These are phyloP conservation scores for Dillenia suffruticosa DNA, from an alignment of 164 flowering plant genomes.

Conservation along the genomic window DNA sequence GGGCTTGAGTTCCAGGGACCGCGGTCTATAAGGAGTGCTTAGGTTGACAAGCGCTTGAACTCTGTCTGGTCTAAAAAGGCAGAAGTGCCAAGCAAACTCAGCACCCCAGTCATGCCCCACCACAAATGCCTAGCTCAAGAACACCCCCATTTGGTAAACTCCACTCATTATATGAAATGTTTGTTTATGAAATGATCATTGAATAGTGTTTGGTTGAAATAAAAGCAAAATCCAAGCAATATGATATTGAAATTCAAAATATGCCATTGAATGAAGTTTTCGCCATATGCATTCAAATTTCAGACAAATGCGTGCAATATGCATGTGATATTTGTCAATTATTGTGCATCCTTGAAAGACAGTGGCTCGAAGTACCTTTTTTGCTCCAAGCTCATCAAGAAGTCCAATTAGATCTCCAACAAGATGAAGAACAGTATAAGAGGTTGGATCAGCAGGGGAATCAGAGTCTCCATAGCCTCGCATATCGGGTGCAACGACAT, in stretches of 20 bases:
- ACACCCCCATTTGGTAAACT: too few relatives aligned
- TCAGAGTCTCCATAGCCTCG: constrained; percentile 44
- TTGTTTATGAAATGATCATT: too few relatives aligned
- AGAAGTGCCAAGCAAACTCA: constrained; percentile 33
- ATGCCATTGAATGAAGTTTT: too few relatives aligned
- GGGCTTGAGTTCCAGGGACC: constrained; percentile 15
- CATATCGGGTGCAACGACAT: constrained; percentile 36
- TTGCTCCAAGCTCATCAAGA: constrained; percentile 5
- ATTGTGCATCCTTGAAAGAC: neutral
- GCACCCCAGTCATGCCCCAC: constrained; percentile 68
- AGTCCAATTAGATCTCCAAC: constrained; percentile 16
- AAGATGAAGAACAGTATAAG: constrained; percentile 31
- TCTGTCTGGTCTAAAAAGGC: constrained; percentile 49
- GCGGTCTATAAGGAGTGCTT: constrained; percentile 26
- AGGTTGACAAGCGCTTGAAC: constrained; percentile 39
- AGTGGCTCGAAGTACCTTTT: neutral
- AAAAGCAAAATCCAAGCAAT: too few relatives aligned
- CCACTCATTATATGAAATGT: too few relatives aligned
- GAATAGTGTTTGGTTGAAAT: neutral
- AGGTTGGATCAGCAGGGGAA: constrained; percentile 18
- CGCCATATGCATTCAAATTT: too few relatives aligned
- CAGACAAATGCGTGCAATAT: neutral
- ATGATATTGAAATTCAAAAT: too few relatives aligned
- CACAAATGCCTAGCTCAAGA: constrained; percentile 33
- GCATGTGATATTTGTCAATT: neutral